Conservation (phyloP, 2,329 filamentous ascomycete species). For the Corinectria fuckeliana region DNA sequence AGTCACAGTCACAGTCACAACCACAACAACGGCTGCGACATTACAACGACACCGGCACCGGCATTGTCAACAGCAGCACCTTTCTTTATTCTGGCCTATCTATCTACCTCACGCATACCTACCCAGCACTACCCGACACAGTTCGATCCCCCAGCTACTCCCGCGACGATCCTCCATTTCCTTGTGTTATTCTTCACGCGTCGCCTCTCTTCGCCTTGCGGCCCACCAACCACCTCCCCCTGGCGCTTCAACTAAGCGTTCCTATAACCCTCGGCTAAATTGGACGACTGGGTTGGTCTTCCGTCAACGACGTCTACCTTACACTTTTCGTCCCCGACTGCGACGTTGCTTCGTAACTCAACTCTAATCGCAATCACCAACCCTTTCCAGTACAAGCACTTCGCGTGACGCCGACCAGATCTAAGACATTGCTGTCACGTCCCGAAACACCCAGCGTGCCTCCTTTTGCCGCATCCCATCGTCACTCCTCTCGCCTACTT, state of each 20-base stretch:
- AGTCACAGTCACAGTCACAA: neutral
- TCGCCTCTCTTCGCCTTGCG: neutral
- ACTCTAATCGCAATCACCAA: conserved; percentile 14
- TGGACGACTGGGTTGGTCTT: neutral
- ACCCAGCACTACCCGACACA: neutral
- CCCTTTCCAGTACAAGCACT: conserved; percentile 5
- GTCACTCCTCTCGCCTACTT: conserved; percentile 22
- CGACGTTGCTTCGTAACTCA: conserved; percentile 16
- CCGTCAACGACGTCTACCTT: neutral
- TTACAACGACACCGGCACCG: neutral
- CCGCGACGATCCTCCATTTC: conserved; percentile 11
- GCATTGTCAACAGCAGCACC: neutral
- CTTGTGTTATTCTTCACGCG: conserved; percentile 14
- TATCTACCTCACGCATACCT: conserved; percentile 6
- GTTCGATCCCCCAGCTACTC: conserved; percentile 16
- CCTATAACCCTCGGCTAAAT: neutral
- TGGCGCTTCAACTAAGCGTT: neutral
- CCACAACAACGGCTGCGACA: conserved; percentile 3
- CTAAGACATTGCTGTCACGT: conserved; percentile 34
- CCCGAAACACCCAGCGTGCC: conserved; percentile 31
- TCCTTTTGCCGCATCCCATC: conserved; percentile 20
- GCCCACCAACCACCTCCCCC: neutral
- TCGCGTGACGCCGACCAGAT: conserved; percentile 23
- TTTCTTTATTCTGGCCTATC: conserved; percentile 22
- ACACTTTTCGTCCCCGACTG: conserved; percentile 1